Evolutionary conservation across 495 filamentous ascomycete species (phyloP).

Genomic region (Penicillium parvum): DNA sequence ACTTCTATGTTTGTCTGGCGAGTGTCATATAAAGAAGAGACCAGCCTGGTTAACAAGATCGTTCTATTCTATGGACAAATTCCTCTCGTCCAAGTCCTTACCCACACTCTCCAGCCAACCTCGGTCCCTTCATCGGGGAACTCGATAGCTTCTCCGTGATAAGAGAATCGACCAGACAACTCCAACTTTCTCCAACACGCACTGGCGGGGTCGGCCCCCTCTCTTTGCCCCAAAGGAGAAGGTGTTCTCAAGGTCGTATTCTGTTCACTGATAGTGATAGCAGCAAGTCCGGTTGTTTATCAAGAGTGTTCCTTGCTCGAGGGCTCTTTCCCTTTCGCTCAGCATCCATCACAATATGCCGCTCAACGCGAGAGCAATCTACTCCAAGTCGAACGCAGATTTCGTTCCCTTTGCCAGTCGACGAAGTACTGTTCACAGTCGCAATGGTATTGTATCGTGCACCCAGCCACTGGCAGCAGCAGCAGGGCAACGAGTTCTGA

Average conservation of each 20-base stretch:
- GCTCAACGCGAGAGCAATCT: slow-evolving; percentile 57
- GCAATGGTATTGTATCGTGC: slow-evolving; percentile 86
- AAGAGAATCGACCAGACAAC: slow-evolving; percentile 2
- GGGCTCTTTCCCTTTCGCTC: background rate
- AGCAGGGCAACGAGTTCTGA: slow-evolving; percentile 78
- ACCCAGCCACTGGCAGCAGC: slow-evolving; percentile 88
- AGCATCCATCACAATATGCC: slow-evolving; percentile 40
- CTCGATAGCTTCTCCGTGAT: background rate
- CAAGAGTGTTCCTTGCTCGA: background rate
- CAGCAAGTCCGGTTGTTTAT: too few relatives aligned
- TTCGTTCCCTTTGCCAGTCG: slow-evolving; percentile 72
- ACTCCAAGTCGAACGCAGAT: slow-evolving; percentile 55
- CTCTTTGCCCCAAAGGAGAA: slow-evolving; percentile 1
- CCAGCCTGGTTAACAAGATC: too few relatives aligned
- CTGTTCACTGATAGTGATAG: background rate
- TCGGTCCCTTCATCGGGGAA: background rate
- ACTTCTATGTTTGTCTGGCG: too few relatives aligned
- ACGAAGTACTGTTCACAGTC: slow-evolving; percentile 88
- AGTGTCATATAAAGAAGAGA: too few relatives aligned
- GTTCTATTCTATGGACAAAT: too few relatives aligned
- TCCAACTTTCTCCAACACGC: background rate
- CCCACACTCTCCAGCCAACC: background rate
- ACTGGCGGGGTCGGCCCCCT: background rate
- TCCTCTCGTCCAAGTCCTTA: background rate
- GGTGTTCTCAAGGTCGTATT: background rate